Evolutionary conservation across 129 eudicot species (phyloP), one percentile per base, ranked within the genome.

Genomic region (Centrapalus pauciflorus): DNA sequence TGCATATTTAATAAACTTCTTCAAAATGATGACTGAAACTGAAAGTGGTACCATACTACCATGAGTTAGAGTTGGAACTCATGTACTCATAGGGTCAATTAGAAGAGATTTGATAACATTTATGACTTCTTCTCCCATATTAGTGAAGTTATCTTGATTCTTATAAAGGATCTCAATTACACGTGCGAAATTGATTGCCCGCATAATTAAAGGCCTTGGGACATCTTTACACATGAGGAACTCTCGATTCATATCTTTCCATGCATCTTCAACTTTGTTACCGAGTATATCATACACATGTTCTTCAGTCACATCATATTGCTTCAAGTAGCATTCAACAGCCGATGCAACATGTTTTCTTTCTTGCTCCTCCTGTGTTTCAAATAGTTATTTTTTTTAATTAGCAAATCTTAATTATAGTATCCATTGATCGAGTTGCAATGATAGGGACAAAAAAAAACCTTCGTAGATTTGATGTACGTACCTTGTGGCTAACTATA

Each of bases 241-340:
- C 7, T 34, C 80, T 11, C n/a, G 29, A 58, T 76, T 76, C 46
- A 81, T 66, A 27, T 76, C 75, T 41, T 67, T 66, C 85, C 85
- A 81, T 4, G 86, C 86, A 50, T 26, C 12, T 33, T 55, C 74
- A n/a, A 81, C 46, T 20, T 66, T 69, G 9, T 58, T 35, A 4
- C n/a, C 46, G 28, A 81, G 64, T 61, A 66, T 34, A 23, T 74
- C 34, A n/a, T 48, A 64, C 19, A 45, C 65, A 27, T 77, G 27
- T 52, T 70, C 55, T 46, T 65, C 35, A 9, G 76, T 21, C 50
- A 56, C 67, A 5, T 59, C 45, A 27, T 5, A 65, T 29, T 65
- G 27, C 41, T 65, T 46, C 19, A 46, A 4, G 30, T 65, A 65
- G 27, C 71, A 65, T 17, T 65, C 29, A 3, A 65, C 19, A n/a